Evolutionary conservation across 2,329 filamentous ascomycete genomes (phyloP), one percentile per base, ranked within the genome.

Genomic region (Lasiodiplodia gonubiensis): DNA sequence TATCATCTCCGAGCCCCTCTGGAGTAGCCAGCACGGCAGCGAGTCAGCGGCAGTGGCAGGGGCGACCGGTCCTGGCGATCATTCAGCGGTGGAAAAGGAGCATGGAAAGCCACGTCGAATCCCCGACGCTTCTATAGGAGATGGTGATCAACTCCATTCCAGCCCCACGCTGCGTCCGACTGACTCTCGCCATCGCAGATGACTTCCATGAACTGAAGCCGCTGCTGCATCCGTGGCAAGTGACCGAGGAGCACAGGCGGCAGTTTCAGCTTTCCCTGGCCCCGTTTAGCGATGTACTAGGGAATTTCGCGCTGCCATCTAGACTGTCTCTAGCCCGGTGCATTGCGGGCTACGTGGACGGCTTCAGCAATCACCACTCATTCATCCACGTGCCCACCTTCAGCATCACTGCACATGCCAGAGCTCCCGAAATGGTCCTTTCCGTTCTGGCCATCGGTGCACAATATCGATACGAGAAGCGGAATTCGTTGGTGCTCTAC

Each of bases 81-180:
- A 33, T 21, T 37, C 35, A n/a, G 23, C 21, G n/a, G 16, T n/a
- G 16, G 39, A 48, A 10, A 61, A n/a, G 46, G 39, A 21, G 16
- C 23, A 46, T 16, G 57, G 21, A 11, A 60, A 48, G 39, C 57
- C 21, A 18, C 23, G 39, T 10, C 39, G 57, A n/a, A 42, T 64
- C 21, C 60, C 60, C 16, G 39, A 64, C 16, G n/a, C n/a, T n/a
- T 51, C 46, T 16, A 53, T 53, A 18, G 60, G 60, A 52, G 60
- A 64, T n/a, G 60, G 60, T 64, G 49, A 37, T 8, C 18, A 33
- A 23, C 21, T 18, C 16, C 39, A 48, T 23, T 18, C 23, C 70
- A 72, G 37, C 70, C 69, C 72, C 65, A 25, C 69, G 69, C 14
- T n/a, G 49, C 21, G 3, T 48, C 25, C 12, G 14, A 33, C 57